Percentiles rank a stretch among this genome's conserved stretches.
These are phyloP conservation scores for Kingdonia uniflora DNA, from an alignment of 164 flowering plant species.

Conservation along the genomic window DNA sequence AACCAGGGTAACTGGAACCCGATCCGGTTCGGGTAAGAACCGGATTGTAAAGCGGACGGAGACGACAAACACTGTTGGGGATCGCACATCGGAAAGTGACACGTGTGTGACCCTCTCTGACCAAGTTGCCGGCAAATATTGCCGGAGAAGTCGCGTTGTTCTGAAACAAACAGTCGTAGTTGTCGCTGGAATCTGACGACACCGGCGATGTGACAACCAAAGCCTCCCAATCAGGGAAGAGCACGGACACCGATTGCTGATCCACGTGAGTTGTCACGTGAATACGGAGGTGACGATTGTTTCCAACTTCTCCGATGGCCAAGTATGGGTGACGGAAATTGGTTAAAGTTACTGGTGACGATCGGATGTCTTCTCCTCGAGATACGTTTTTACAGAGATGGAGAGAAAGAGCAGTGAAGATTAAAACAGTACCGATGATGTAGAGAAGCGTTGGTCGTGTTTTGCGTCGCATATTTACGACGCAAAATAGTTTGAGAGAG, in stretches of 20 bases:
- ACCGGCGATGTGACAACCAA: conserved; percentile 26
- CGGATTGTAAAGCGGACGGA: conserved; percentile 16
- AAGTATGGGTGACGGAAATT: no score
- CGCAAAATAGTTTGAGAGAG: no score
- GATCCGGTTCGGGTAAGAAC: conserved; percentile 30
- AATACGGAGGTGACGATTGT: no score
- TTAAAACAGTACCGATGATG: no score
- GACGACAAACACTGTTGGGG: conserved; percentile 40
- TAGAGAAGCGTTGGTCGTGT: no score
- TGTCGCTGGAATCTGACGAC: background rate
- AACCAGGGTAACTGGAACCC: background rate
- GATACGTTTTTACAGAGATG: no score
- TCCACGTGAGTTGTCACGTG: no score
- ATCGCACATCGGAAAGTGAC: conserved; percentile 40
- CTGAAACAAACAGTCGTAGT: conserved; percentile 36
- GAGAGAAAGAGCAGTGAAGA: no score
- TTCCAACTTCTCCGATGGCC: no score
- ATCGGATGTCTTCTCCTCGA: no score
- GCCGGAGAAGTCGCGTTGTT: conserved; percentile 50
- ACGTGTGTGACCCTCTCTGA: conserved; percentile 22
- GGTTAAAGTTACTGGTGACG: no score
- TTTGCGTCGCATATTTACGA: no score
- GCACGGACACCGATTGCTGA: conserved; percentile 34
- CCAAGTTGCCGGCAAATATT: conserved; percentile 27
- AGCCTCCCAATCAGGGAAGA: conserved; percentile 72